Evolutionary conservation across 139 green algal species (phyloP), one percentile per base, ranked within the genome.

Genomic region (Closterium sp.): DNA sequence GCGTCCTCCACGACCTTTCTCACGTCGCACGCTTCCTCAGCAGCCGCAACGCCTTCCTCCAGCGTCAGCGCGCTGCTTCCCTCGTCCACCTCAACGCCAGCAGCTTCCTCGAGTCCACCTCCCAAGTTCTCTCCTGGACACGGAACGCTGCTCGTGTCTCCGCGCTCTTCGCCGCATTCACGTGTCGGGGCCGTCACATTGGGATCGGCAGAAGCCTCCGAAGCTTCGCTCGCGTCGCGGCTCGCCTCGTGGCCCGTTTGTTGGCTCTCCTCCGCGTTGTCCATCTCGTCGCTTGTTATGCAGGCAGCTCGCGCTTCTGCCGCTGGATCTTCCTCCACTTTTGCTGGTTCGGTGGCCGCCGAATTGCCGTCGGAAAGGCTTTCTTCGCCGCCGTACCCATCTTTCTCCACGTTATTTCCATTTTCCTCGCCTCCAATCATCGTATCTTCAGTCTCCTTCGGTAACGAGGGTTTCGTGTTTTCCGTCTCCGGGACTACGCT

Each of bases 1-100:
- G 17, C 98, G 28, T 91, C 92, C 97, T 97, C 88, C 2, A 45
- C 6, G 92, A 97, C 34, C 96, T 92, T 62, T 24, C 86, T 62
- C 28, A 30, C 92, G 91, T 24, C 17, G 9, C 85, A 32, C 28
- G 28, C 85, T 21, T 87, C 21, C 62, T 79, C 62, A 79, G 62
- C 62, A 13, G 17, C 62, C 17, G 17, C 62, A 79, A 6, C 62
- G 62, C 62, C 62, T 19, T 79, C 62, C 11, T 79, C 62, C 62
- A 27, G 13, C 62, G 62, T 13, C 62, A 6, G 9, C 2, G 13
- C 62, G 19, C 62, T 79, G 62, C 62, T 79, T 24, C 62, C 62
- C 11, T 79, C 62, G 19, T 27, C 62, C 11, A 13, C 62, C 62
- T 22, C 11, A n/a, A n/a, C n/a, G n/a, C n/a, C n/a, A n/a, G 62